These are phyloP conservation scores for Immersiporthe knoxdaviesiana DNA, from an alignment of 2,329 filamentous ascomycete genomes.

Conservation along the genomic window DNA sequence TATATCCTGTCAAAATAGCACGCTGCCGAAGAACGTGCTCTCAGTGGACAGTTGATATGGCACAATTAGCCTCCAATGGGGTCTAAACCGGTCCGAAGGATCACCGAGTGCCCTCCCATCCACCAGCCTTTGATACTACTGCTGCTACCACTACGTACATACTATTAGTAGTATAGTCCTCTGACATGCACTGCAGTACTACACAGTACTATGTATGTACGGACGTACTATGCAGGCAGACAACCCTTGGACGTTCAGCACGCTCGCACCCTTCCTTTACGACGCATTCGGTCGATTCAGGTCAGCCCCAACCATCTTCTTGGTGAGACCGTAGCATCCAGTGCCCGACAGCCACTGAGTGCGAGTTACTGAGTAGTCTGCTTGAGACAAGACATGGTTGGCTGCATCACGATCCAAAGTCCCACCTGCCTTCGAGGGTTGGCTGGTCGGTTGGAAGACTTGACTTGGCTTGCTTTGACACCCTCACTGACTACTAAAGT, in stretches of 20 bases:
- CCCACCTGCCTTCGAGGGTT: not conserved
- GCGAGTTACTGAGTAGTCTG: not conserved
- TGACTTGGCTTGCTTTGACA: not conserved
- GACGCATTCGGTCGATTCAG: not conserved
- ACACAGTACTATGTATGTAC: too few relatives aligned
- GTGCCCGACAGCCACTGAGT: not conserved
- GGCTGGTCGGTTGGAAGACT: too few relatives aligned
- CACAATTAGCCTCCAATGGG: not conserved
- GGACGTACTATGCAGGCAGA: too few relatives aligned
- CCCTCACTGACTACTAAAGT: not conserved
- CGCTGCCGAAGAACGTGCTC: conserved; percentile 6
- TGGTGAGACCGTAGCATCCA: conserved; percentile 3
- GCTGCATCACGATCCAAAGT: not conserved
- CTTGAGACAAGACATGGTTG: not conserved
- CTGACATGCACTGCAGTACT: not conserved
- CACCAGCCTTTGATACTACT: not conserved
- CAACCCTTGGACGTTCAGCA: not conserved
- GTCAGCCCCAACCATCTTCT: not conserved
- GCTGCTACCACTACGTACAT: not conserved
- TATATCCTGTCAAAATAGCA: conserved; percentile 10
- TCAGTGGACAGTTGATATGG: conserved; percentile 13
- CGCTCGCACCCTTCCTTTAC: not conserved
- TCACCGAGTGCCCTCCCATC: not conserved
- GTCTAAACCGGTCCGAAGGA: conserved; percentile 3
- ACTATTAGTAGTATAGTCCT: not conserved